Conservation (phyloP, 805 yeast genomes). For the Wickerhamiella vanderwaltii region DNA sequence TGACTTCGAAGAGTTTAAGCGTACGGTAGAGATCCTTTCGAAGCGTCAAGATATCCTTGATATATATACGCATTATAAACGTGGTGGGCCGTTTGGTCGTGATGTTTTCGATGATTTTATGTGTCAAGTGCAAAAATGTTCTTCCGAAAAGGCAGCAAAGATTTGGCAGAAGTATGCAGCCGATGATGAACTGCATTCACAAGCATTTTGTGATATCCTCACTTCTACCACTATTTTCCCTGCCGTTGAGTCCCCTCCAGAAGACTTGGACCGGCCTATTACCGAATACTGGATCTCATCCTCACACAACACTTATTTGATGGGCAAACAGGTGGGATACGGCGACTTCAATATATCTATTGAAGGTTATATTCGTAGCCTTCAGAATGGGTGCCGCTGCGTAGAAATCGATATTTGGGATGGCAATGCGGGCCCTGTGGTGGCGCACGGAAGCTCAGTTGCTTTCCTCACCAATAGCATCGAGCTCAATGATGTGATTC, state of each 20-base stretch:
- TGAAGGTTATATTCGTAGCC: slow-evolving; percentile 75
- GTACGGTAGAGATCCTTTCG: slow-evolving; percentile 57
- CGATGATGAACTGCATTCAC: slow-evolving; percentile 17
- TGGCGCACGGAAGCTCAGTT: slow-evolving; percentile 71
- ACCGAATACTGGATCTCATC: slow-evolving; percentile 84
- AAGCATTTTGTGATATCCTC: slow-evolving; percentile 32
- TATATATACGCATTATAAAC: slow-evolving; percentile 33
- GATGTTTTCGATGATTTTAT: slow-evolving; percentile 4
- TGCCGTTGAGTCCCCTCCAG: slow-evolving; percentile 3
- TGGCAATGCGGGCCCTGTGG: slow-evolving; percentile 66
- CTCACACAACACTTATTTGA: slow-evolving; percentile 84
- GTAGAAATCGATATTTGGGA: slow-evolving; percentile 97
- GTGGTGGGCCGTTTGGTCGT: not conserved
- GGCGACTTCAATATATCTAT: slow-evolving; percentile 50
- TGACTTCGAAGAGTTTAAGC: slow-evolving; percentile 61
- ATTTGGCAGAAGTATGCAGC: slow-evolving; percentile 31
- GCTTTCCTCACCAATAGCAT: slow-evolving; percentile 54
- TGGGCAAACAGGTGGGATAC: slow-evolving; percentile 81
- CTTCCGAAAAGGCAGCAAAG: slow-evolving; percentile 17
- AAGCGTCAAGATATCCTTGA: slow-evolving; percentile 46
- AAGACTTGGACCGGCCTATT: slow-evolving; percentile 49
- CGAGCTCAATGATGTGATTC: slow-evolving; percentile 53
- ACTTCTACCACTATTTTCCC: slow-evolving; percentile 24
- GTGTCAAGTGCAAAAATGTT: slow-evolving; percentile 1
- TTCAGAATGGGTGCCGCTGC: slow-evolving; percentile 88